Evolutionary conservation across 2,329 filamentous ascomycete genomes (phyloP).

Genomic region (Scortechinia acanthostroma): DNA sequence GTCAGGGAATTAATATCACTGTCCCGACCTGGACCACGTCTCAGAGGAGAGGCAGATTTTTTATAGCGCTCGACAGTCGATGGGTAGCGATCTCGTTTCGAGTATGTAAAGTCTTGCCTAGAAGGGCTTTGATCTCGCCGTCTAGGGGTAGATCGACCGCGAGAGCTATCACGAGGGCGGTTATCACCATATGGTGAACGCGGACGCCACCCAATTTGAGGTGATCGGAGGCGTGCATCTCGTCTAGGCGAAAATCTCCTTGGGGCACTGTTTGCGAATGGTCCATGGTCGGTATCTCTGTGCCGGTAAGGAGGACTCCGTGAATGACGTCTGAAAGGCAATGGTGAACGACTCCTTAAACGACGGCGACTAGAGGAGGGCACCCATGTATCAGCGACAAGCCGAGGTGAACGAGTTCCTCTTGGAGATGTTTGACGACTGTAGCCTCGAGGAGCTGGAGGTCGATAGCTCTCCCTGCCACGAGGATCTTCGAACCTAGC

Average conservation of each 20-base stretch:
- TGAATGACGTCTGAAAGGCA: slow-evolving; percentile 26
- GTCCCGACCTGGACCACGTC: too few species aligned
- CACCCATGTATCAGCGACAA: slow-evolving; percentile 29
- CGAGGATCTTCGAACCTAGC: slow-evolving; percentile 26
- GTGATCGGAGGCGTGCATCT: slow-evolving; percentile 25
- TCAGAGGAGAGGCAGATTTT: too few species aligned
- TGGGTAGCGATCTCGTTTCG: slow-evolving; percentile 20
- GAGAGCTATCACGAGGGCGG: not conserved
- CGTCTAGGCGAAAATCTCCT: slow-evolving; percentile 28
- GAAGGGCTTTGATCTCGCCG: slow-evolving; percentile 23
- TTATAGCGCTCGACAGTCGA: slow-evolving; percentile 16
- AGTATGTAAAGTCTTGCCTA: slow-evolving; percentile 17
- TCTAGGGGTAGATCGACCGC: not conserved
- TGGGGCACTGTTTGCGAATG: slow-evolving; percentile 19
- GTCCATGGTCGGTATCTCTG: slow-evolving; percentile 15
- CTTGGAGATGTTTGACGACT: slow-evolving; percentile 22
- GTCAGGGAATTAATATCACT: too few species aligned
- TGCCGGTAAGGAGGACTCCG: slow-evolving; percentile 25
- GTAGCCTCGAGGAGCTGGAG: slow-evolving; percentile 23
- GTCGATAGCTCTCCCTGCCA: slow-evolving; percentile 31
- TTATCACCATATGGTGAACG: not conserved
- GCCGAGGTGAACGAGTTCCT: slow-evolving; percentile 21
- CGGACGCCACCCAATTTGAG: slow-evolving; percentile 22
- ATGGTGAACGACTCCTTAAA: slow-evolving; percentile 30
- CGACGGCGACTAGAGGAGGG: slow-evolving; percentile 20